Evolutionary conservation across 2,329 filamentous ascomycete genomes (phyloP).

Genomic region (Dryadomyces sulphureus): DNA sequence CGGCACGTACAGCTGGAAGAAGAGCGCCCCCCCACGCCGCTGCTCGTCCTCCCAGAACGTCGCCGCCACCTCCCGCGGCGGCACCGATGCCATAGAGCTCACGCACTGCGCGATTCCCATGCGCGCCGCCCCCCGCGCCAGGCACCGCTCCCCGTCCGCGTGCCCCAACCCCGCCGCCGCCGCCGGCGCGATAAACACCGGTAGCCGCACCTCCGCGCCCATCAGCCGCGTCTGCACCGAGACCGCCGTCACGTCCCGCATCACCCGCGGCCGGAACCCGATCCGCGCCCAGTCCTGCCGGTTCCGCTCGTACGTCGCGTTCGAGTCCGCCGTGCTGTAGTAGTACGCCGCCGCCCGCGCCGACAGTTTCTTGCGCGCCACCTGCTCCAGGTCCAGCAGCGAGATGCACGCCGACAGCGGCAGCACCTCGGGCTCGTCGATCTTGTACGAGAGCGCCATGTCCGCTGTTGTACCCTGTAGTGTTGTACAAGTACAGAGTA

Average conservation of each 20-base stretch:
- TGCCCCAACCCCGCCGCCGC: conserved; percentile 8
- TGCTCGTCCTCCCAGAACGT: neutral
- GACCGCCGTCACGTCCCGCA: conserved; percentile 2
- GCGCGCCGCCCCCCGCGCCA: conserved; percentile 7
- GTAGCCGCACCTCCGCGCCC: conserved; percentile 5
- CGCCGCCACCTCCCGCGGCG: conserved; percentile 2
- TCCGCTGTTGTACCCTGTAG: too few relatives aligned
- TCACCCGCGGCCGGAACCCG: conserved; percentile 7
- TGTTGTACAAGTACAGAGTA: too few relatives aligned
- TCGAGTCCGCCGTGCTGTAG: conserved; percentile 4
- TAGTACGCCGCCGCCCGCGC: conserved; percentile 5
- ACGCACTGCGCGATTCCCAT: conserved; percentile 10
- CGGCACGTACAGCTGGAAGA: conserved; percentile 9
- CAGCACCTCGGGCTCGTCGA: neutral
- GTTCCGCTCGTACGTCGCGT: conserved; percentile 4
- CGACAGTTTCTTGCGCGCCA: conserved; percentile 1
- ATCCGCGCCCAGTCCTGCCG: conserved; percentile 6
- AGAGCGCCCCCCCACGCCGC: conserved; percentile 4
- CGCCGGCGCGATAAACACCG: conserved; percentile 9
- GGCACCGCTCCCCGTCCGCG: conserved; percentile 7
- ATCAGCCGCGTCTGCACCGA: conserved; percentile 4
- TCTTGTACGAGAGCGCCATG: neutral
- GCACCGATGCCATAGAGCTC: conserved; percentile 6
- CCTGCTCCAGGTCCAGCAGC: conserved; percentile 4
- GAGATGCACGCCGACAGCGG: conserved; percentile 7